phyloP scores from a whole-genome alignment of 1,139 yeast species.

The Yamadazyma siamensis region DNA sequence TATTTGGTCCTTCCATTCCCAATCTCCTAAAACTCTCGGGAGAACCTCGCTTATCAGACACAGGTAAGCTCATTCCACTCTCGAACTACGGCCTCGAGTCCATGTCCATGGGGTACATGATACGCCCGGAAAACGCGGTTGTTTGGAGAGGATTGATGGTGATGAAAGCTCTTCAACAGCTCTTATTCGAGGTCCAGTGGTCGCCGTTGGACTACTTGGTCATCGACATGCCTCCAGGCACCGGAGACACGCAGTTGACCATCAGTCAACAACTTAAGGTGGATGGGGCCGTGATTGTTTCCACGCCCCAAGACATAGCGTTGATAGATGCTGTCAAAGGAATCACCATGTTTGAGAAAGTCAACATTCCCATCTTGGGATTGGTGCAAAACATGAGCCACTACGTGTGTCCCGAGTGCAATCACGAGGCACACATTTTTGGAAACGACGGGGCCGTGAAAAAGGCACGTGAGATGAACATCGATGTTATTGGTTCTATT shows the following conservation, averaged over 20 bases:
- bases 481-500: constrained; percentile 60
- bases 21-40: constrained; percentile 61
- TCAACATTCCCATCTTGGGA: constrained; percentile 72
- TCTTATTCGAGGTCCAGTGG: constrained; percentile 82
- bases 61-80: constrained; percentile 63
- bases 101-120: constrained; percentile 87
- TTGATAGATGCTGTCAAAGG: constrained; percentile 80
- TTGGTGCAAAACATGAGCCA: constrained; percentile 83
- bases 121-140: constrained; percentile 65
- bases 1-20: constrained; percentile 84
- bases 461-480: constrained; percentile 51
- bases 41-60: constrained; percentile 56
- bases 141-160: constrained; percentile 90
- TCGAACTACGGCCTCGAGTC: constrained; percentile 76
- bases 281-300: constrained; percentile 78
- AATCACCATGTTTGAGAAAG: constrained; percentile 71
- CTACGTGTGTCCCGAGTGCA: constrained; percentile 57
- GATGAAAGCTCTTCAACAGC: constrained; percentile 81
- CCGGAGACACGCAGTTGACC: constrained; percentile 85
- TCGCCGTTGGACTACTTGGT: constrained; percentile 65
- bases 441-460: constrained; percentile 63
- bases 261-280: constrained; percentile 73
- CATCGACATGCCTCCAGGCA: constrained; percentile 89
- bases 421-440: constrained; percentile 71
- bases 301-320: constrained; percentile 88